Percentiles rank a stretch among this genome's conserved stretches.
These are phyloP conservation scores for Yamadazyma nakazawae DNA, from an alignment of 805 yeast species.

Conservation along the genomic window DNA sequence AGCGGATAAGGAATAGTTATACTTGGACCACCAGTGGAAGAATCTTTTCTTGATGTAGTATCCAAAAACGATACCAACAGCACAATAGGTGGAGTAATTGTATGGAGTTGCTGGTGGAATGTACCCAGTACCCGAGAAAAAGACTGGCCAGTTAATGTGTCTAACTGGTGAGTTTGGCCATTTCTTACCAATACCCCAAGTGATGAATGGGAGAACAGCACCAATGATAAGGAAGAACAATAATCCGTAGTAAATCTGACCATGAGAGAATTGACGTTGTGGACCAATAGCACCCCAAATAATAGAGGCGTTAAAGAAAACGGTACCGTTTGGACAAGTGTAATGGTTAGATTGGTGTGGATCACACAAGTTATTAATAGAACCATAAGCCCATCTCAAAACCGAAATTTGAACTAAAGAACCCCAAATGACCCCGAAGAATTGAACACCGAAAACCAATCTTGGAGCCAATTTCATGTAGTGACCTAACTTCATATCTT, in stretches of 20 bases:
- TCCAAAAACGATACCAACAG: conserved; percentile 29
- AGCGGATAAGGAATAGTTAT: conserved; percentile 44
- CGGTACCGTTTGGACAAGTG: conserved; percentile 42
- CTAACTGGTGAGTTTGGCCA: conserved; percentile 31
- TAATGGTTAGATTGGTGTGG: conserved; percentile 26
- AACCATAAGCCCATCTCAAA: conserved; percentile 41
- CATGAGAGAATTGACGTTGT: conserved; percentile 17
- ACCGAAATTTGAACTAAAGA: conserved; percentile 38
- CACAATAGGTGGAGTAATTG: conserved; percentile 56
- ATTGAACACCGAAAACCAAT: conserved; percentile 40
- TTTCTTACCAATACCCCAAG: conserved; percentile 38
- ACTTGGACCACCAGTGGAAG: conserved; percentile 39
- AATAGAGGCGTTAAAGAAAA: conserved; percentile 41
- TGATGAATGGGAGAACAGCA: conserved; percentile 31
- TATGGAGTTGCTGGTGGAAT: conserved; percentile 77
- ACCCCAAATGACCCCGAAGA: conserved; percentile 43
- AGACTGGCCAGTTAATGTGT: conserved; percentile 23
- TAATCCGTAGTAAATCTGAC: conserved; percentile 24
- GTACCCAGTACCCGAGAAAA: conserved; percentile 49
- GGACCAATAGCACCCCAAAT: conserved; percentile 40
- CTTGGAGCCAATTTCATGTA: conserved; percentile 43
- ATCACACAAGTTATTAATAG: conserved; percentile 31
- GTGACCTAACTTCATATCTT: conserved; percentile 45
- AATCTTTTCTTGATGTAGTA: conserved; percentile 38
- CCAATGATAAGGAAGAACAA: conserved; percentile 41